Percentiles rank a stretch among this genome's conserved stretches.
These are phyloP conservation scores for Aspergillus uvarum DNA, from an alignment of 2,329 filamentous ascomycete genomes.

Conservation along the genomic window DNA sequence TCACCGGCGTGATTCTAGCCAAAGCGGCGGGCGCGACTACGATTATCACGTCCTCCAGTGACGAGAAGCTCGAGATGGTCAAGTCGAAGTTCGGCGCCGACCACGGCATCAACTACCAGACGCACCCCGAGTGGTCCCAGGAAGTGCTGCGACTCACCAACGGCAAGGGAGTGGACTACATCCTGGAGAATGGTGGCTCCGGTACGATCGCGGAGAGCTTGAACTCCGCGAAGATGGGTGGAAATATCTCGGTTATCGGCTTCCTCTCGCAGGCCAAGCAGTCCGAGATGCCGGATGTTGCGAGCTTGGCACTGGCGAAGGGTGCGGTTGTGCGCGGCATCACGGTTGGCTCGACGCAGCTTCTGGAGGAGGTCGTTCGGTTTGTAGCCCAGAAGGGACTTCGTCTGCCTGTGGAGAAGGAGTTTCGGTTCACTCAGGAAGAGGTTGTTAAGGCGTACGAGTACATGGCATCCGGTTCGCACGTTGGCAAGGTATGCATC, in stretches of 20 bases:
- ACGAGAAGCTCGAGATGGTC: slow-evolving; percentile 28
- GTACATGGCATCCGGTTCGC: slow-evolving; percentile 2
- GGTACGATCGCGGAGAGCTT: slow-evolving; percentile 7
- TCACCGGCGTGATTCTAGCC: slow-evolving; percentile 42
- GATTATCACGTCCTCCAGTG: slow-evolving; percentile 48
- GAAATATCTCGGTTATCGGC: slow-evolving; percentile 6
- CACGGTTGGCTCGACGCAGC: slow-evolving; percentile 5
- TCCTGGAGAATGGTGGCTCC: slow-evolving; percentile 45
- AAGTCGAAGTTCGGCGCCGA: slow-evolving; percentile 44
- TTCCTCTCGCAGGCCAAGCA: slow-evolving; percentile 4
- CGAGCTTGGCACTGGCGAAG: slow-evolving; percentile 4
- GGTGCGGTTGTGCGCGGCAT: slow-evolving; percentile 8
- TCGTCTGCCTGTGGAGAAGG: slow-evolving; percentile 7
- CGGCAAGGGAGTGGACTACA: slow-evolving; percentile 42
- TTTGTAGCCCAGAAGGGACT: slow-evolving; percentile 6
- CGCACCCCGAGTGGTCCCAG: slow-evolving; percentile 5
- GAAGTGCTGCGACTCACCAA: slow-evolving; percentile 29
- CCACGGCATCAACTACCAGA: slow-evolving; percentile 43
- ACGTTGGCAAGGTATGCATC: slow-evolving; percentile 13
- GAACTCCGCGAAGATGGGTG: slow-evolving; percentile 3
- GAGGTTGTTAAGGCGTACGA: slow-evolving; percentile 5
- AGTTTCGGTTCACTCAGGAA: slow-evolving; percentile 5
- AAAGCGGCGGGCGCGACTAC: slow-evolving; percentile 47
- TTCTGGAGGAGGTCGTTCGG: slow-evolving; percentile 5
- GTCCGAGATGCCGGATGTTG: slow-evolving; percentile 10